Conservation (phyloP, 2,329 filamentous ascomycete genomes). For the Thelonectria blattea region DNA sequence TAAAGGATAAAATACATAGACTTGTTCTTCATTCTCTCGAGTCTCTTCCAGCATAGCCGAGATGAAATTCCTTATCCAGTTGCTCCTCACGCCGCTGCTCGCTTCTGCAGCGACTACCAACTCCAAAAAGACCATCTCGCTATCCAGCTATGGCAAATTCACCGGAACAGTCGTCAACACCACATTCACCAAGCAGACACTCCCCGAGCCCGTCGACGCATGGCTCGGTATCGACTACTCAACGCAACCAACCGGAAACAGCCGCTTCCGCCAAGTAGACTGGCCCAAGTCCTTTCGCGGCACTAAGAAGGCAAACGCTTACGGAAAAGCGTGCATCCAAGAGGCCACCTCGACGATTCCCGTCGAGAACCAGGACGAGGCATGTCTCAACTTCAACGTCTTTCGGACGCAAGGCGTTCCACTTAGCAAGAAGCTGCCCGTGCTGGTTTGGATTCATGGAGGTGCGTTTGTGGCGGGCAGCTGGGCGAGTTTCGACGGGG, state of each 20-base stretch:
- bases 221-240: slow-evolving; percentile 57
- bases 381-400: slow-evolving; percentile 50
- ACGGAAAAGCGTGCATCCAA: slow-evolving; percentile 52
- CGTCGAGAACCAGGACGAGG: slow-evolving; percentile 39
- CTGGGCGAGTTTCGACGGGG: slow-evolving; percentile 45
- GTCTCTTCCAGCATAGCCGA: background rate
- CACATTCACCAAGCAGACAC: slow-evolving; percentile 20
- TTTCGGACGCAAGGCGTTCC: slow-evolving; percentile 44
- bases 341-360: slow-evolving; percentile 32
- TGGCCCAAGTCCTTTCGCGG: slow-evolving; percentile 50
- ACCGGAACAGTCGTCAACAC: slow-evolving; percentile 29
- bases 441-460: slow-evolving; percentile 50
- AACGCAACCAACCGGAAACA: slow-evolving; percentile 46
- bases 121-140: slow-evolving; percentile 22
- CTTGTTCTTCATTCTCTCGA: no score
- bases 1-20: background rate
- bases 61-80: slow-evolving; percentile 26
- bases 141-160: slow-evolving; percentile 29
- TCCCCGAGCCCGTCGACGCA: slow-evolving; percentile 46
- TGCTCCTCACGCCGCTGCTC: slow-evolving; percentile 24
- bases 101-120: slow-evolving; percentile 8
- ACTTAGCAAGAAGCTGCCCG: slow-evolving; percentile 44
- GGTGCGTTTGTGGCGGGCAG: slow-evolving; percentile 45
- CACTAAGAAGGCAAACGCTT: slow-evolving; percentile 44
- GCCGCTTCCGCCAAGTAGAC: slow-evolving; percentile 48